A percentile compares a stretch with the other conserved stretches of the same genome.
Evolutionary conservation across 176 grass and related monocot species (phyloP).

Genomic region (Oryza meridionalis): DNA sequence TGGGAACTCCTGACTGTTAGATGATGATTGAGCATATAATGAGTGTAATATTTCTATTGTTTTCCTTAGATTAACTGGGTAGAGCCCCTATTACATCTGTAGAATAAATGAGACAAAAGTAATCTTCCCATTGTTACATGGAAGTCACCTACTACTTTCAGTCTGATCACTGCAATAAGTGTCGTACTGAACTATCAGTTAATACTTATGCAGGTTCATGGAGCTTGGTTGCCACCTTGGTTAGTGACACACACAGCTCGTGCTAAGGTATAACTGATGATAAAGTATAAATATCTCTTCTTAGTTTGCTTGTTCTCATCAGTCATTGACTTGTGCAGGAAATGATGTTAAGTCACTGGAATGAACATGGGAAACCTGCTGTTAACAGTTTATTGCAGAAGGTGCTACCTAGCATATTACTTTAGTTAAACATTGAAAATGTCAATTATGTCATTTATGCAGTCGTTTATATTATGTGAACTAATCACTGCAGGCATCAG

Average conservation of each 20-base stretch:
- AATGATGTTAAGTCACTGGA: constrained; percentile 70
- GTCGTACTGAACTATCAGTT: constrained; percentile 3
- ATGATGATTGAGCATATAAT: not conserved
- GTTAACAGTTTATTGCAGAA: constrained; percentile 63
- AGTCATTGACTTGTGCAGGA: constrained; percentile 52
- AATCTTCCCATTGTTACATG: constrained; percentile 10
- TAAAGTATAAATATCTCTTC: constrained; percentile 32
- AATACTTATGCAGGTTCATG: constrained; percentile 57
- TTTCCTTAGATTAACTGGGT: not conserved
- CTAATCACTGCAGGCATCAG: constrained; percentile 66
- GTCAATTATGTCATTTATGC: constrained; percentile 7
- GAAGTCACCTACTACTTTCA: not conserved
- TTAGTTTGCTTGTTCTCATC: constrained; percentile 39
- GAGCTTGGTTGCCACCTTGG: constrained; percentile 95
- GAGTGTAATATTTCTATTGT: not conserved
- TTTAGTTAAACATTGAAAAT: constrained; percentile 33
- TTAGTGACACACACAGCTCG: constrained; percentile 51
- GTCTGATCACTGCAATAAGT: not conserved
- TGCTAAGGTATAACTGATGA: constrained; percentile 52
- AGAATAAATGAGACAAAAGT: not conserved
- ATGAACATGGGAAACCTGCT: constrained; percentile 71
- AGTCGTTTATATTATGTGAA: constrained; percentile 31
- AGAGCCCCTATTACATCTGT: not conserved
- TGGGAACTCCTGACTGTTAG: not conserved
- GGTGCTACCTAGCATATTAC: constrained; percentile 44